A percentile compares a stretch with the other conserved stretches of the same genome.
Evolutionary conservation across 106 monocot genomes (phyloP).

Genomic region (Alisma plantagoaquatica): DNA sequence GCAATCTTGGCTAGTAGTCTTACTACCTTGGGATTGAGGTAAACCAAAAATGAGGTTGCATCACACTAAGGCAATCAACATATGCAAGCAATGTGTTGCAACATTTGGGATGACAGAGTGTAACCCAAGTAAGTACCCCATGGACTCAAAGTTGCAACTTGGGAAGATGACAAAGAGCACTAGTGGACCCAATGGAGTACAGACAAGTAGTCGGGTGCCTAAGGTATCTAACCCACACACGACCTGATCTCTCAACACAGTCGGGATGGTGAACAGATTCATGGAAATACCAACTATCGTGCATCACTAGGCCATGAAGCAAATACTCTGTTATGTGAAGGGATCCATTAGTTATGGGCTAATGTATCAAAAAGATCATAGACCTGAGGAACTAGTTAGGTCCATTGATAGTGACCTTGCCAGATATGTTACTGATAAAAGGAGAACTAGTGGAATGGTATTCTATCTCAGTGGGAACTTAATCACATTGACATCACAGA

Average conservation of each 20-base stretch:
- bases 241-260: conserved; percentile 8
- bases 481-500: no score
- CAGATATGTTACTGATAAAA: no score
- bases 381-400: neutral
- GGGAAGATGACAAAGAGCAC: conserved; percentile 4
- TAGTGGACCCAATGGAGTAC: conserved; percentile 13
- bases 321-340: conserved; percentile 12
- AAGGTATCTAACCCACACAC: neutral
- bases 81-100: conserved; percentile 14
- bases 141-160: conserved; percentile 5
- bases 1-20: no score
- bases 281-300: conserved; percentile 2
- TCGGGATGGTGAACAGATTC: no score
- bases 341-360: no score
- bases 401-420: neutral
- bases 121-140: conserved; percentile 10
- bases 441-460: no score
- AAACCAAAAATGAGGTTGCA: neutral
- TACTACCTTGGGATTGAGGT: no score
- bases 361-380: no score
- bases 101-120: conserved; percentile 8
- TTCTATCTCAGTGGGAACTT: no score
- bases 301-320: conserved; percentile 19
- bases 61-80: conserved; percentile 6
- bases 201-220: conserved; percentile 9